Conservation (phyloP, 2,329 filamentous ascomycete species). For the Neonectria magnoliae region DNA sequence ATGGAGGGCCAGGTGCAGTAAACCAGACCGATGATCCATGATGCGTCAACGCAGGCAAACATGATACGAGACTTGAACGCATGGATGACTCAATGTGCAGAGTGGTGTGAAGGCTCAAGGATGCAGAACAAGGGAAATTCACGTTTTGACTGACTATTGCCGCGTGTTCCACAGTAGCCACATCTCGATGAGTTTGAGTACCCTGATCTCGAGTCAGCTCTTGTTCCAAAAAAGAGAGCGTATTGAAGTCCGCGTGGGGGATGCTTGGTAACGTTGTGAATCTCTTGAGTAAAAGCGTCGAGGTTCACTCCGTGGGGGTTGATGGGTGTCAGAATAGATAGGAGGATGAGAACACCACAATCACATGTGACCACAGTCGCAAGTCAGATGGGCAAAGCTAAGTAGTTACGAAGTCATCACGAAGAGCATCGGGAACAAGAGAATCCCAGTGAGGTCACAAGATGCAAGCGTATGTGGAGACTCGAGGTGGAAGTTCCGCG, state of each 20-base stretch:
- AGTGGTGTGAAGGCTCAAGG: slow-evolving; percentile 23
- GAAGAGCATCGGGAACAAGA: not conserved
- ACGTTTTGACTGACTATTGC: slow-evolving; percentile 63
- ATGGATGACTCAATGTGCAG: slow-evolving; percentile 11
- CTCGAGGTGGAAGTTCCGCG: not conserved
- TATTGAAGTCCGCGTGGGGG: slow-evolving; percentile 36
- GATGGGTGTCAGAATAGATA: slow-evolving; percentile 6
- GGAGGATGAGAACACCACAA: not conserved
- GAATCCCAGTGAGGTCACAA: slow-evolving; percentile 6
- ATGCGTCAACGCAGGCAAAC: slow-evolving; percentile 16
- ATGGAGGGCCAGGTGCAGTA: not conserved
- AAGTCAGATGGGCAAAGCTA: not conserved
- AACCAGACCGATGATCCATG: not conserved
- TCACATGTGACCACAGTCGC: slow-evolving; percentile 7
- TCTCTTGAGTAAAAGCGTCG: slow-evolving; percentile 20
- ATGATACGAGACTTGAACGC: slow-evolving; percentile 18
- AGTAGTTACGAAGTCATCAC: slow-evolving; percentile 9
- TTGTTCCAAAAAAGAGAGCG: slow-evolving; percentile 18
- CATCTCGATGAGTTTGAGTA: slow-evolving; percentile 63
- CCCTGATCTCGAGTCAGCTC: slow-evolving; percentile 49
- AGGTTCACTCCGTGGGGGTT: slow-evolving; percentile 27
- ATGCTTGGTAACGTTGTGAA: slow-evolving; percentile 26
- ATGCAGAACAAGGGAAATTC: slow-evolving; percentile 31
- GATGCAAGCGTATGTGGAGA: slow-evolving; percentile 1
- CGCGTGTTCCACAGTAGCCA: slow-evolving; percentile 61